These are phyloP conservation scores for Plasmodium ovale DNA, from an alignment of 169 alveolate genomes.

Conservation along the genomic window DNA sequence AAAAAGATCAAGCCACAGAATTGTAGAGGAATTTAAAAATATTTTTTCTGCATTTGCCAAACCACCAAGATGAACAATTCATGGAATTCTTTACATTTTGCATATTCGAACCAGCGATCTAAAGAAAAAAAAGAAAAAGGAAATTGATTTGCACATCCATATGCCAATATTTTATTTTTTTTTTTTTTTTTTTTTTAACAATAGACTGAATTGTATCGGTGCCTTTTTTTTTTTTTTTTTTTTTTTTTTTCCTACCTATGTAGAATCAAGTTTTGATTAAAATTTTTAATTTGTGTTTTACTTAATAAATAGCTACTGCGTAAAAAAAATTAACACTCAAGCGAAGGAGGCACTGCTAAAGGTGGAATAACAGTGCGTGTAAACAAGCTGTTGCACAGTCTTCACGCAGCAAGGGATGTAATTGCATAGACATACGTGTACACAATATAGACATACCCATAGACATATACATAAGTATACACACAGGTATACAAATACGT, in stretches of 20 bases:
- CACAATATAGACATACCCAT: too few relatives aligned
- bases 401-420: too few relatives aligned
- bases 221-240: constrained; percentile 8
- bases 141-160: background rate
- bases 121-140: constrained; percentile 3
- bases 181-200: background rate
- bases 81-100: constrained; percentile 2
- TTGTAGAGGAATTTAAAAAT: background rate
- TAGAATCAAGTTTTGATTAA: constrained; percentile 6
- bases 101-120: background rate
- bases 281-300: constrained; percentile 11
- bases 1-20: background rate
- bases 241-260: constrained; percentile 4
- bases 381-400: too few relatives aligned
- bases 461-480: too few relatives aligned
- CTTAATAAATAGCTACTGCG: background rate
- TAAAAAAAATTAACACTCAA: constrained; percentile 13
- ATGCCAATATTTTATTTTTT: constrained; percentile 6
- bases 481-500: too few relatives aligned
- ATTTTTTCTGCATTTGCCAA: background rate
- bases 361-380: too few relatives aligned
- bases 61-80: constrained; percentile 1
- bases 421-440: too few relatives aligned
- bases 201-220: background rate
- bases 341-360: background rate